A percentile compares a stretch with the other conserved stretches of the same genome.
Conservation (phyloP, 768 basidiomycete species). For the Suillus cothurnatus region DNA sequence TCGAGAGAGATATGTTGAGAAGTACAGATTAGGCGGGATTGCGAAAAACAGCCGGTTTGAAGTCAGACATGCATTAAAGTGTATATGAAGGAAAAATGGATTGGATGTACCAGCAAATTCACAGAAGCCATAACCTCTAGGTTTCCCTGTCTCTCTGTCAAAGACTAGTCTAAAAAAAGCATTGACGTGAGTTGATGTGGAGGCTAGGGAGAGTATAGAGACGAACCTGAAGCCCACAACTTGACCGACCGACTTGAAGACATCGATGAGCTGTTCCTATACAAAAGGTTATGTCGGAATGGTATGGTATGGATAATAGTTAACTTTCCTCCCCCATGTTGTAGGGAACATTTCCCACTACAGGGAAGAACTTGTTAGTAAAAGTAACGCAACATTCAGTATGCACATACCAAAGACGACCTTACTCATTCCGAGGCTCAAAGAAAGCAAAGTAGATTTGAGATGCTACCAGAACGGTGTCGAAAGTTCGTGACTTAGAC, state of each 20-base stretch:
- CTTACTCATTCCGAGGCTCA: slow-evolving; percentile 52
- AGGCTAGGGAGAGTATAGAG: neutral
- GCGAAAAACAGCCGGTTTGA: slow-evolving; percentile 27
- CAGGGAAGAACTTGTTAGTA: slow-evolving; percentile 1
- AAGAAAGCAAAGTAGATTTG: neutral
- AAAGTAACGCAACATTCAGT: neutral
- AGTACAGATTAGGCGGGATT: slow-evolving; percentile 13
- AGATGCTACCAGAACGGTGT: neutral
- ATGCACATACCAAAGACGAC: slow-evolving; percentile 66
- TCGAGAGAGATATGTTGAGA: slow-evolving; percentile 14
- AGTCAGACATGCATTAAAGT: slow-evolving; percentile 39
- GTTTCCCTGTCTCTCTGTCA: slow-evolving; percentile 92
- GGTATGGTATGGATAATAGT: slow-evolving; percentile 13
- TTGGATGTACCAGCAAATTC: slow-evolving; percentile 82
- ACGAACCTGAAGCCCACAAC: slow-evolving; percentile 83
- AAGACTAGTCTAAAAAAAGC: slow-evolving; percentile 67
- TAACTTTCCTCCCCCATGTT: slow-evolving; percentile 74
- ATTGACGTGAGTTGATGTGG: slow-evolving; percentile 5
- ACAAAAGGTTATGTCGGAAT: neutral
- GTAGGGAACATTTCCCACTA: slow-evolving; percentile 89
- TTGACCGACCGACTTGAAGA: slow-evolving; percentile 87
- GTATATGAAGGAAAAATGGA: slow-evolving; percentile 28
- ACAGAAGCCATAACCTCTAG: slow-evolving; percentile 92
- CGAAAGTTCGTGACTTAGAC: neutral
- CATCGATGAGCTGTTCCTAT: slow-evolving; percentile 81